Evolutionary conservation across 2,329 filamentous ascomycete genomes (phyloP), one percentile per base, ranked within the genome.

Genomic region (Neobulgaria alba): DNA sequence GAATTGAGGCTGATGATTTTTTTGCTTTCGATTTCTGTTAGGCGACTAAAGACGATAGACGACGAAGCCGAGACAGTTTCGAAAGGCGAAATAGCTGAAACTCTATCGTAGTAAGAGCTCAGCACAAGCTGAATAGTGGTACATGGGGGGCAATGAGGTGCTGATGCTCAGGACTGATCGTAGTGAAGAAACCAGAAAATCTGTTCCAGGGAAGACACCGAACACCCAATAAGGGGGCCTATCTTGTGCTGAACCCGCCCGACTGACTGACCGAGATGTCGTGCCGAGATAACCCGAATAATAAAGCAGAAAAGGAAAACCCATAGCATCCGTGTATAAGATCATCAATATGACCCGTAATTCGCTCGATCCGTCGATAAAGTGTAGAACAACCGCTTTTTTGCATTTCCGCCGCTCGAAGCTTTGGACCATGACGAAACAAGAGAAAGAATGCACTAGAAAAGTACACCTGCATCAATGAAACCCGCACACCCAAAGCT

Each of bases 401-500:
- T 57, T 50, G 49, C 53, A 53, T 48, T 53, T 57, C 56, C 56
- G 56, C 49, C 54, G 52, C 56, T 52, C 57, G 53, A 52, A 60
- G 52, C 53, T 55, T 55, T 55, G 53, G 55, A 57, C 51, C 54
- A 54, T 53, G 51, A 56, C 50, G 50, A 57, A 53, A 57, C 48
- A 56, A 55, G 50, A 56, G 48, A 55, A 51, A 39, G 48, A 48
- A 52, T 48, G 54, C 45, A 55, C 52, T 46, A 50, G 50, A 57
- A 50, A 54, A 49, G 52, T 53, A 52, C 56, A 53, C 54, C 54
- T 53, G 57, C 57, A 59, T 57, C 53, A 58, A 57, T 52, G 54
- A 59, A 58, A 60, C 45, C 47, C 54, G 57, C 52, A 52, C 54
- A 60, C 53, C 57, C 57, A 59, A 57, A 57, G 52, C 54, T 52